Evolutionary conservation across 2,329 filamentous ascomycete species (phyloP), one percentile per base, ranked within the genome.

Genomic region (Zalaria sp.): DNA sequence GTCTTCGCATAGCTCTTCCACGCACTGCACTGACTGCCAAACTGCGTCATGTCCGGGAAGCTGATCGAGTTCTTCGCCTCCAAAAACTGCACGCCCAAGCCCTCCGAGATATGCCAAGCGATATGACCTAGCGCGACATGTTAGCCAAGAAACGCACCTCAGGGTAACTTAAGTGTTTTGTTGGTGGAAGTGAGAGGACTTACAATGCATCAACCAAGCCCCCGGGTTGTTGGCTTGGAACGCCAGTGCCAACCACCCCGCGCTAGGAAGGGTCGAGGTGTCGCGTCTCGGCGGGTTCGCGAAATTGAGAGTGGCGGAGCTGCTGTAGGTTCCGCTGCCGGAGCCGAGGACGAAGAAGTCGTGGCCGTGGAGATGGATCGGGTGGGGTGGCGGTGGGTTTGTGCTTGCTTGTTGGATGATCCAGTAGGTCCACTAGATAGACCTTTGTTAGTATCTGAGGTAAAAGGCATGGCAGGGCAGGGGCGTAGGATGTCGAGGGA

Each of bases 41-140:
- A 49, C 18, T 49, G 49, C 3, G 42, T 46, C 7, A 50, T 49
- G 25, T 51, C 49, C 3, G 57, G 57, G n/a, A 55, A 42, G 0
- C 34, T 41, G 39, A 65, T 60, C 38, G 55, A 45, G 25, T 52
- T 50, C 42, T 56, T 52, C 29, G 60, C 51, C 51, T 71, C 73
- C 6, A 75, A 47, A 49, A 75, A 73, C 52, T 75, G 68, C 29
- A 74, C 56, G 5, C 62, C 65, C 11, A 81, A 61, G 27, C 75
- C 76, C 61, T 73, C 72, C 52, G 67, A 66, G 18, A 77, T 68
- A 51, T 80, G 76, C 74, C 71, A 77, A 49, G 74, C 71, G 40
- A 77, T 72, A 54, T 77, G 72, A 57, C 18, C 18, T 18, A 18
- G 18, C 18, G 18, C 18, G 18, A 18, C 18, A 18, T 18, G 2